phyloP scores from a whole-genome alignment of 2,329 filamentous ascomycete species.

The Zasmidium cellare region DNA sequence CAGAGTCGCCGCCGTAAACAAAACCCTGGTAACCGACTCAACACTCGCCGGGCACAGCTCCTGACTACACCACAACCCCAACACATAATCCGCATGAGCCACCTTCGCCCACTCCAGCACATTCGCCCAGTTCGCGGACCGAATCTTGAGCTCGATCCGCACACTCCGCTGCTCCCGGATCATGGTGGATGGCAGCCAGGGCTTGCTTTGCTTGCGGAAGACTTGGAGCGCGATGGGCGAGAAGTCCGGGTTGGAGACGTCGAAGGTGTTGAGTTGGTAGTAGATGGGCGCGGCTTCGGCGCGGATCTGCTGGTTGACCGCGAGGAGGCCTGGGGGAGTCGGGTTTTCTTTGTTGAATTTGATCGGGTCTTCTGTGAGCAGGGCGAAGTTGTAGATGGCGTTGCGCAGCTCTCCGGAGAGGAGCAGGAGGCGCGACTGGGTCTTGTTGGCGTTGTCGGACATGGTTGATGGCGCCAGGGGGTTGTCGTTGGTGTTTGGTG shows the following conservation, averaged over 20 bases:
- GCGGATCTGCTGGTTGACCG: not conserved
- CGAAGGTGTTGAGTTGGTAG: conserved; percentile 1
- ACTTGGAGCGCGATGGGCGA: not conserved
- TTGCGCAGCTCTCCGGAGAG: not conserved
- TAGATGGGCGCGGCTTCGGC: conserved; percentile 1
- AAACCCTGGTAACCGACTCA: not conserved
- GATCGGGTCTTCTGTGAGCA: not conserved
- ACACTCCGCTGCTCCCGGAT: no score
- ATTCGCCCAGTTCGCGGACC: conserved; percentile 1
- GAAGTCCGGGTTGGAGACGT: not conserved
- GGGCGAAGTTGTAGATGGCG: not conserved
- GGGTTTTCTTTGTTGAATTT: not conserved
- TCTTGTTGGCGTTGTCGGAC: not conserved
- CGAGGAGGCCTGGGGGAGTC: not conserved
- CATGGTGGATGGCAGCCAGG: not conserved
- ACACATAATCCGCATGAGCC: not conserved
- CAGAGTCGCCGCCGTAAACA: not conserved
- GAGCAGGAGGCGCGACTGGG: not conserved
- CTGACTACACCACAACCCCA: not conserved
- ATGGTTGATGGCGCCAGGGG: not conserved
- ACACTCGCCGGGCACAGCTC: no score
- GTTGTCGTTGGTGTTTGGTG: no score
- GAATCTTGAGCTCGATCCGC: not conserved
- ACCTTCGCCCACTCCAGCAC: not conserved
- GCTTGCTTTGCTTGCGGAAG: not conserved